A percentile compares a stretch with the other conserved stretches of the same genome.
phyloP scores from a whole-genome alignment of 345 rosid species.

The Angophora floribunda region DNA sequence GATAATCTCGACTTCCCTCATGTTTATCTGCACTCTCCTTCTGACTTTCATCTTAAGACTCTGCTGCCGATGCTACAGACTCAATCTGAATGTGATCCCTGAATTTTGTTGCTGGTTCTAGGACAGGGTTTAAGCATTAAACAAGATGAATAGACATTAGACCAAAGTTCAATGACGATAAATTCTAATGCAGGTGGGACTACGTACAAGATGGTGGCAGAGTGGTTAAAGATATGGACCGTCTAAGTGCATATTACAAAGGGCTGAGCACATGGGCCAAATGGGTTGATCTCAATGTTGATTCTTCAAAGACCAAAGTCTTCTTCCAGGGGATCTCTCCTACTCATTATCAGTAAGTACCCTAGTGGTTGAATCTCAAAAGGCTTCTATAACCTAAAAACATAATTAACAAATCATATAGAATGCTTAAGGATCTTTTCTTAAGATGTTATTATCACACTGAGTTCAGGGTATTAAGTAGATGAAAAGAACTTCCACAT shows the following conservation, averaged over 20 bases:
- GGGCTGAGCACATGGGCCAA: slow-evolving; percentile 75
- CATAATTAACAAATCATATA: not conserved
- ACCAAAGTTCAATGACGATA: not conserved
- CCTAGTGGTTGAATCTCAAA: not conserved
- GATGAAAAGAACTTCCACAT: not conserved
- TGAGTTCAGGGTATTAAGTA: not conserved
- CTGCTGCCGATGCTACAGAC: not conserved
- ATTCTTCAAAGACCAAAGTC: slow-evolving; percentile 53
- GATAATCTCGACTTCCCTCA: not conserved
- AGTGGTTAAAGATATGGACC: slow-evolving; percentile 55
- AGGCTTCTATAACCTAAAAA: not conserved
- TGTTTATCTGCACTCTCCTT: not conserved
- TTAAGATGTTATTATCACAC: not conserved
- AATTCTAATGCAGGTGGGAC: slow-evolving; percentile 55
- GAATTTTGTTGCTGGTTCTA: not conserved
- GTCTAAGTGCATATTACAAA: slow-evolving; percentile 60
- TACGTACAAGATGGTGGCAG: slow-evolving; percentile 47
- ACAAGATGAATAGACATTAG: not conserved
- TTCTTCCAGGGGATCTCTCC: slow-evolving; percentile 97
- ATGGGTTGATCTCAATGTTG: slow-evolving; percentile 76
- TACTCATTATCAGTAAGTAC: slow-evolving; percentile 73
- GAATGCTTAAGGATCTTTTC: not conserved
- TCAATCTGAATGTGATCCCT: not conserved
- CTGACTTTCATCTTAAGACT: not conserved
- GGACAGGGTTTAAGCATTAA: not conserved